Conservation (phyloP, 108 stramenopile species). For the Asterionellopsis glacialis region DNA sequence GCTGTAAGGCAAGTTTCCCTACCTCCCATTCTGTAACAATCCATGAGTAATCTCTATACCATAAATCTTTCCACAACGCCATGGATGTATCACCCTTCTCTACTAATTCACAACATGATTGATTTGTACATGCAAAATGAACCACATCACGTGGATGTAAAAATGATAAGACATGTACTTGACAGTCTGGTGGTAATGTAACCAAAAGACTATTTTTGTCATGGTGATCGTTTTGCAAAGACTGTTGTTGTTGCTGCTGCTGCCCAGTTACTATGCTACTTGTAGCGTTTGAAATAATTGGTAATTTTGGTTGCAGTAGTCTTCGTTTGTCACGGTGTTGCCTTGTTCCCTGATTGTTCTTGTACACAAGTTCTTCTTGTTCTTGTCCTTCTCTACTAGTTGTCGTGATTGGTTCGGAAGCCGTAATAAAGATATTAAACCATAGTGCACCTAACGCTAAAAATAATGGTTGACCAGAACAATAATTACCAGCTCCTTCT, state of each 20-base stretch:
- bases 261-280: background rate
- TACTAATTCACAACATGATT: slow-evolving; percentile 19
- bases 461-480: slow-evolving; percentile 39
- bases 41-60: slow-evolving; percentile 74
- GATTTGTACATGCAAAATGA: slow-evolving; percentile 48
- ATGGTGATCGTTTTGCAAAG: background rate
- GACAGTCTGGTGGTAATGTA: slow-evolving; percentile 61
- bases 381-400: too few species aligned
- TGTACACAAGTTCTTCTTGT: too few species aligned
- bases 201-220: too few species aligned
- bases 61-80: slow-evolving; percentile 64
- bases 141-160: slow-evolving; percentile 66
- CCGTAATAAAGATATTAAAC: background rate
- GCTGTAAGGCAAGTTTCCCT: slow-evolving; percentile 48
- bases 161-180: slow-evolving; percentile 60
- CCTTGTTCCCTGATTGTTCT: too few species aligned
- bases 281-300: too few species aligned
- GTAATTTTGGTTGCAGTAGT: too few species aligned
- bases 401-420: background rate
- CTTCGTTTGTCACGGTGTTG: too few species aligned
- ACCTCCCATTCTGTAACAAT: slow-evolving; percentile 56
- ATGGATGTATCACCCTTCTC: background rate
- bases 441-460: slow-evolving; percentile 15
- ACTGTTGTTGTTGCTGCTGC: background rate
- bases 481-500: slow-evolving; percentile 47